Base-by-base conservation (phyloP, 441 rosid species). In the Melastoma candidum region DNA sequence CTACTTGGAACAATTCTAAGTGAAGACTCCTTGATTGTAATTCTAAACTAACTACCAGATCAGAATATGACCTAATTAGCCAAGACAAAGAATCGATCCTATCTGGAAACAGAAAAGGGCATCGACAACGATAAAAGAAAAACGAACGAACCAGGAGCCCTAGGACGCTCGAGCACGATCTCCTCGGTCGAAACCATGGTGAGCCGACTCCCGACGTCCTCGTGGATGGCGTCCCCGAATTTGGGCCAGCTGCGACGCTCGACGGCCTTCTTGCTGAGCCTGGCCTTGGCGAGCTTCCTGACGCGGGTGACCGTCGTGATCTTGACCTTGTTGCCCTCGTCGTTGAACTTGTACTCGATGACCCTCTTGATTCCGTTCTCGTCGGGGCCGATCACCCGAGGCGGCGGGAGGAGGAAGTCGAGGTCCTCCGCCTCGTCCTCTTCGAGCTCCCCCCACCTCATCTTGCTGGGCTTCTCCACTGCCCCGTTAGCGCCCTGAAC, bases 131-230 rank as follows among this genome's bases (percentile, higher is more conserved):
- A 29, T 29, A 3, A 29, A 29, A 29, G 22, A 17, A 29, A 3
- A 3, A 29, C 36, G 36, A 29, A 29, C 36, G 36, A 29, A 29
- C 87, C 87, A 41, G 81, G 90, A 27, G 81, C 85, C 24, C 79
- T 71, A 3, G 93, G 88, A 12, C 90, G 77, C 69, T 89, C 94
- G 4, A 89, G 63, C 46, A 82, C 46, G 58, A 89, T 82, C 73
- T 85, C 88, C 64, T 85, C 97, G 2, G 97, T 83, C 7, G 97
- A 89, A 25, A 80, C 90, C 93, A 85, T 77, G 14, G 95, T 84
- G 56, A 89, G 86, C 29, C 74, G 77, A 29, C 71, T 65, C 10
- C 90, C 84, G 50, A 75, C 88, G 6, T 80, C 90, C 63, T 86
- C 90, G 45, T 70, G 80, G 1, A 82, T 82, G 2, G 95, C 95